A percentile compares a stretch with the other conserved stretches of the same genome.
phyloP scores from a whole-genome alignment of 2,329 filamentous ascomycete species.

The Lachnellula subtilissima region DNA sequence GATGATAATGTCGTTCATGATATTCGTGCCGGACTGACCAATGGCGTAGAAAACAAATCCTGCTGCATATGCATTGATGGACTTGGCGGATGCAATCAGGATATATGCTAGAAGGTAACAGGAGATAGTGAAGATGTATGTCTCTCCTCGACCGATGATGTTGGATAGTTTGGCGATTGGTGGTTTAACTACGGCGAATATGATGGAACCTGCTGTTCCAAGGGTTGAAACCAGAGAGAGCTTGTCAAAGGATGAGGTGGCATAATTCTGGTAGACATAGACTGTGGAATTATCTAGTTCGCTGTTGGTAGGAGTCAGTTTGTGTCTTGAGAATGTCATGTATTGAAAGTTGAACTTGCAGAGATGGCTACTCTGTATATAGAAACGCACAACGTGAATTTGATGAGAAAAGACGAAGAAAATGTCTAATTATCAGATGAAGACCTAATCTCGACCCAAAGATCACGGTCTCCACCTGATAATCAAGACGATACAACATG shows the following conservation, averaged over 20 bases:
- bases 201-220: constrained; percentile 32
- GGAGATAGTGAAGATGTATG: constrained; percentile 49
- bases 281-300: constrained; percentile 31
- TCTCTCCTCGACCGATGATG: constrained; percentile 58
- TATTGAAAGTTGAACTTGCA: not conserved
- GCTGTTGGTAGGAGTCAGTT: constrained; percentile 2
- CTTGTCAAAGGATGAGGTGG: constrained; percentile 31
- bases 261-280: constrained; percentile 32
- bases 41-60: constrained; percentile 55
- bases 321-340: not conserved
- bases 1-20: constrained; percentile 59
- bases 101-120: constrained; percentile 46
- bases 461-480: no score
- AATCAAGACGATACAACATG: not conserved
- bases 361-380: not conserved
- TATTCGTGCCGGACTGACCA: constrained; percentile 54
- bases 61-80: constrained; percentile 47
- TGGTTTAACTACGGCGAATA: constrained; percentile 52
- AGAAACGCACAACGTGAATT: no score
- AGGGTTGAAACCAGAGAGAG: constrained; percentile 31
- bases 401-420: constrained; percentile 3
- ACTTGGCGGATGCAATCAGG: constrained; percentile 44
- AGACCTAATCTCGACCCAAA: no score
- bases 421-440: not conserved
- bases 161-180: constrained; percentile 58